These are phyloP conservation scores for Suillus lakei DNA, from an alignment of 768 basidiomycete species.

Conservation along the genomic window DNA sequence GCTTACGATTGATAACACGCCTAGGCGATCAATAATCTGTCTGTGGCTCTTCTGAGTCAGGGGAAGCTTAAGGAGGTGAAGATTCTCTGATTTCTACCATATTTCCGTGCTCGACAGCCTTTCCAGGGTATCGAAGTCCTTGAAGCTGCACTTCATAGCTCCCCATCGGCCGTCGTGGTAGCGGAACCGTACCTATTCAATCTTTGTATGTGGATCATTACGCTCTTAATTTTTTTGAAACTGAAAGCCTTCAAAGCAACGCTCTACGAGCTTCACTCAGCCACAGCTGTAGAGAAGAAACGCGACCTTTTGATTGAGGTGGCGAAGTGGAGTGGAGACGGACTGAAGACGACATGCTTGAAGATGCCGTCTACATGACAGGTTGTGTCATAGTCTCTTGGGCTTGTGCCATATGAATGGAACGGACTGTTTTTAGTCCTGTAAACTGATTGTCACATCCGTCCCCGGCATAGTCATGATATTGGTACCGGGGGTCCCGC, in stretches of 20 bases:
- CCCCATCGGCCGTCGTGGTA: slow-evolving; percentile 72
- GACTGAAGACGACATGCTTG: slow-evolving; percentile 73
- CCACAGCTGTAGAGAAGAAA: slow-evolving; percentile 76
- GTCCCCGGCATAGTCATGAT: background rate
- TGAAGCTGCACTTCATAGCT: slow-evolving; percentile 62
- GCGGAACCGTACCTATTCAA: slow-evolving; percentile 89
- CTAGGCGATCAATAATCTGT: slow-evolving; percentile 78
- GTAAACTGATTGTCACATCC: background rate
- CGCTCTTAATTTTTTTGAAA: background rate
- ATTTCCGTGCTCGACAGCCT: background rate
- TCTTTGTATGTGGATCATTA: slow-evolving; percentile 58
- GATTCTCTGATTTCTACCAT: background rate
- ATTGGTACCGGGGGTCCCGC: background rate
- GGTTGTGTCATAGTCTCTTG: background rate
- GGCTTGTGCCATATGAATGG: background rate
- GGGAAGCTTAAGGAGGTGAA: slow-evolving; percentile 74
- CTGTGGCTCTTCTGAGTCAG: slow-evolving; percentile 71
- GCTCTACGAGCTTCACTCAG: slow-evolving; percentile 80
- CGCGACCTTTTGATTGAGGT: slow-evolving; percentile 74
- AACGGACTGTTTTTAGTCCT: background rate
- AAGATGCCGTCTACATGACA: slow-evolving; percentile 63
- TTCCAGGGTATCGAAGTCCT: slow-evolving; percentile 70
- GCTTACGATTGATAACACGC: slow-evolving; percentile 1
- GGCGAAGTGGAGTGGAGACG: slow-evolving; percentile 87
- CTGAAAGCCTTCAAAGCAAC: slow-evolving; percentile 58